Conservation (phyloP, 2,329 filamentous ascomycete genomes). For the Colletotrichum abscissum region DNA sequence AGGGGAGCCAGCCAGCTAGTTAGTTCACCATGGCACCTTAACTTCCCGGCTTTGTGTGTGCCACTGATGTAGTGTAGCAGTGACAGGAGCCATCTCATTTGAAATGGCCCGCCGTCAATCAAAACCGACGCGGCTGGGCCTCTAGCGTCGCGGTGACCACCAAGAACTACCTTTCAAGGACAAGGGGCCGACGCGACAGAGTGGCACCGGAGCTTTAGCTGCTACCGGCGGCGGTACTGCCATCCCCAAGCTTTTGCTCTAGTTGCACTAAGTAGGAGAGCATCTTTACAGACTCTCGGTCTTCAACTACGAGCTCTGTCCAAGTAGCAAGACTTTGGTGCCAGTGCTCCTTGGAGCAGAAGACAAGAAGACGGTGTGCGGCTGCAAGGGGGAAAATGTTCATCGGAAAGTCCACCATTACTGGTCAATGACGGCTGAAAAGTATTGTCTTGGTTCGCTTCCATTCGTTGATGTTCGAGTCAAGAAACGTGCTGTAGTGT, state of each 20-base stretch:
- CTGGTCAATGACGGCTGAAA: neutral
- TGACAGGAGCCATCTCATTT: conserved; percentile 14
- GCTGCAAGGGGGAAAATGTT: neutral
- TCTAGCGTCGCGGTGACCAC: conserved; percentile 8
- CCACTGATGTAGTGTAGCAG: conserved; percentile 6
- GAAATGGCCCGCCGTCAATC: conserved; percentile 4
- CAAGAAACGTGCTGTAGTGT: neutral
- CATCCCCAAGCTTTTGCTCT: neutral
- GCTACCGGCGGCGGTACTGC: neutral
- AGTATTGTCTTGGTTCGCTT: neutral
- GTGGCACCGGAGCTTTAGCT: conserved; percentile 3
- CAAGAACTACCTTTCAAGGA: conserved; percentile 14
- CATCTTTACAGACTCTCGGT: neutral
- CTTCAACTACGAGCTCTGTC: neutral
- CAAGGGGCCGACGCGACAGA: conserved; percentile 10
- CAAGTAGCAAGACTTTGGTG: neutral
- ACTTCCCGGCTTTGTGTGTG: neutral
- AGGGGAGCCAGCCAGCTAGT: neutral
- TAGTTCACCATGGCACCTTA: neutral
- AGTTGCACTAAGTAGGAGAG: neutral
- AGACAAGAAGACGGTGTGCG: conserved; percentile 1
- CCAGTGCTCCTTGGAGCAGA: neutral
- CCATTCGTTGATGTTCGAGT: conserved; percentile 3
- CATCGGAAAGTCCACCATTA: neutral
- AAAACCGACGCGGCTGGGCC: conserved; percentile 6